Base-by-base conservation (phyloP, 805 yeast species). In the Monosporozyma solicola region DNA sequence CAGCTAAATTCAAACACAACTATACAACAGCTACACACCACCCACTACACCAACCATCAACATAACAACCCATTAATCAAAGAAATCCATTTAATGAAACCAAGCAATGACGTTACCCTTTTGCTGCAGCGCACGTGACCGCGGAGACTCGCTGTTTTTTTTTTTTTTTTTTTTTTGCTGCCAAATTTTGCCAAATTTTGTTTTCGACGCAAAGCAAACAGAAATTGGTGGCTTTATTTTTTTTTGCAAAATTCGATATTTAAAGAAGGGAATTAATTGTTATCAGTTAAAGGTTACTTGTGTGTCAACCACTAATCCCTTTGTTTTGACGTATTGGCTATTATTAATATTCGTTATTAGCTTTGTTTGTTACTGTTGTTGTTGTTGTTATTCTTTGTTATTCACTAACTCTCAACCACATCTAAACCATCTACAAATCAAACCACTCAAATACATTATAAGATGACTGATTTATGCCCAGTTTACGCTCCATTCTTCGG, bases 401-500 rank as follows among this genome's bases (percentile, higher is more conserved):
- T 27, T 7, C 7, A 27, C 29, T 27, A 27, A 27, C 29, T 27
- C 2, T 20, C 20, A 20, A 27, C 29, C 7, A 32, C 37, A 32
- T 32, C 37, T 32, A 32, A 20, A 20, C 20, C 20, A 20, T 20
- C 20, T 20, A 20, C 20, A 20, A 20, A 2, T 20, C 15, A 32
- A 32, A 10, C 11, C 13, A 35, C 39, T 5, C 39, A 35, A 13
- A 35, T 35, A 35, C 16, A 35, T 32, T 32, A 32, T 35, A 35
- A 43, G 31, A 43, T 43, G 46, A 43, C 66, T 63, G 71, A 67
- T 52, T 62, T 67, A 60, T 67, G 75, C 64, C 73, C 76, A 47
- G 74, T 72, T 55, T 69, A 70, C 61, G 76, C 80, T 72, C 99
- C 99, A 72, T 94, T 94, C 80, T 94, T 94, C 74, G 99, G 99